These are phyloP conservation scores for Vitis amurensis DNA, from an alignment of 164 flowering plant species.

Conservation along the genomic window DNA sequence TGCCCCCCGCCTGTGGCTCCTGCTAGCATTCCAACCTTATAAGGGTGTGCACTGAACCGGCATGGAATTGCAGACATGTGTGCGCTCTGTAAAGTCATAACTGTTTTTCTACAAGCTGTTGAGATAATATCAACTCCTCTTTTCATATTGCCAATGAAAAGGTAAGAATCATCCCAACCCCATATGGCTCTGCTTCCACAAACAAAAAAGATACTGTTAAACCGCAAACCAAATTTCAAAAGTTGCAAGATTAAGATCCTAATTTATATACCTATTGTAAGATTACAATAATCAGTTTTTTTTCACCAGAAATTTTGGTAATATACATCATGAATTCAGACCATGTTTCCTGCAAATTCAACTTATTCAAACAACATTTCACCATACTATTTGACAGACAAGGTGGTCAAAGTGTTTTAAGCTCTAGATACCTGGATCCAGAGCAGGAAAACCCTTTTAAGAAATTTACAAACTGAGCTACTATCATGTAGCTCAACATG, in stretches of 20 bases:
- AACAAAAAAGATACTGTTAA: neutral
- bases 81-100: conserved; percentile 51
- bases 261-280: too few relatives aligned
- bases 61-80: conserved; percentile 78
- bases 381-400: too few relatives aligned
- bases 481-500: too few relatives aligned
- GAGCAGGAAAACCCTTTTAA: too few relatives aligned
- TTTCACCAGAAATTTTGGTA: too few relatives aligned
- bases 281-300: too few relatives aligned
- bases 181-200: conserved; percentile 69
- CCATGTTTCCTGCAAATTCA: neutral
- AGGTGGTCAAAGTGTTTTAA: too few relatives aligned
- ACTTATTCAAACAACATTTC: too few relatives aligned
- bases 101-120: conserved; percentile 21
- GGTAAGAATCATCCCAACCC: conserved; percentile 88
- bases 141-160: conserved; percentile 75
- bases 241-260: neutral
- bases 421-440: too few relatives aligned
- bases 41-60: conserved; percentile 75
- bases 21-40: conserved; percentile 68
- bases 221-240: neutral
- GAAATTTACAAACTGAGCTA: too few relatives aligned
- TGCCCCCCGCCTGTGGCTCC: conserved; percentile 81
- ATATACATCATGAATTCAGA: neutral
- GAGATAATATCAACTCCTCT: conserved; percentile 83